Conservation (phyloP, 1,284 basidiomycete genomes). For the Microbotryum scabiosae region DNA sequence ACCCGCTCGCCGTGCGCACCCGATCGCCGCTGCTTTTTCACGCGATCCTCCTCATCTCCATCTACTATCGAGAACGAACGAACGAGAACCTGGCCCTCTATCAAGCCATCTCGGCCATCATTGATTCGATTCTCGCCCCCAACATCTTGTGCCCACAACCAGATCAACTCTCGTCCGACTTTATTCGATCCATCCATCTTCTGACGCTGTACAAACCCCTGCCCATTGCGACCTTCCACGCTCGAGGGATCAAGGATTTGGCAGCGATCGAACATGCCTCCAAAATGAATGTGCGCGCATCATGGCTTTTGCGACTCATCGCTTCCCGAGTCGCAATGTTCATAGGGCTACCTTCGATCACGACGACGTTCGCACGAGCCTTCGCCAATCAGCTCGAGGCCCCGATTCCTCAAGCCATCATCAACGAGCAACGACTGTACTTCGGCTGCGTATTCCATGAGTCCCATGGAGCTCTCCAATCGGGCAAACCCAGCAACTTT, state of each 20-base stretch:
- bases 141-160: constrained; percentile 29
- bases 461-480: constrained; percentile 27
- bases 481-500: constrained; percentile 24
- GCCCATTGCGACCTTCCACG: constrained; percentile 17
- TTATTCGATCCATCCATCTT: constrained; percentile 24
- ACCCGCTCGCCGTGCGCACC: constrained; percentile 13
- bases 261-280: constrained; percentile 17
- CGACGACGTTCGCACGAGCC: constrained; percentile 21
- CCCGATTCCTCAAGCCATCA: constrained; percentile 16
- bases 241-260: constrained; percentile 15
- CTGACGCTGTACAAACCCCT: constrained; percentile 28
- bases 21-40: constrained; percentile 29
- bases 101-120: constrained; percentile 18
- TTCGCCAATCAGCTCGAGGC: constrained; percentile 21
- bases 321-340: constrained; percentile 15
- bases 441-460: constrained; percentile 29
- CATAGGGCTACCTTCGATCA: constrained; percentile 20
- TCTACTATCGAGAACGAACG: constrained; percentile 27
- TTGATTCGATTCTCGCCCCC: constrained; percentile 26
- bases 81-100: constrained; percentile 19
- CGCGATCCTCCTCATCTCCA: constrained; percentile 23
- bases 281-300: constrained; percentile 28
- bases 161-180: constrained; percentile 24
- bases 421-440: constrained; percentile 23
- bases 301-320: constrained; percentile 24